Base-by-base conservation (phyloP, 345 rosid genomes). In the Salix brachista region DNA sequence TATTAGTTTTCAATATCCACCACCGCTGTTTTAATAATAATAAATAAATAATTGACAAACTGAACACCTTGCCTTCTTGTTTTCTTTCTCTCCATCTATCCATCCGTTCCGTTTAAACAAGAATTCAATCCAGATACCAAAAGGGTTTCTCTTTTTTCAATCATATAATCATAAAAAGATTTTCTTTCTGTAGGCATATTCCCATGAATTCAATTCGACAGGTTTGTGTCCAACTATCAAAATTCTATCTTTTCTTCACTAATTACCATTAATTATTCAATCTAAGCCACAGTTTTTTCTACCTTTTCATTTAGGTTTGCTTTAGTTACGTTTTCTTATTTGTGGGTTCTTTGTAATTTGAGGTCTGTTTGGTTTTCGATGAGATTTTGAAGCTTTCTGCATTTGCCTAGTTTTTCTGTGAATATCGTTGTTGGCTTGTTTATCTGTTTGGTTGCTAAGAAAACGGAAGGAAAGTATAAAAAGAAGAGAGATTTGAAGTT, bases 191-290 rank as follows among this genome's bases (percentile, higher is more conserved):
- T 17, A 17, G 25, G 62, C 65, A 13, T 9, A 9, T 4, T 23
- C 75, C 72, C 72, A 72, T 72, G 74, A 73, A 30, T 79, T 79
- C 70, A 58, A 28, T 8, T 78, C 19, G 37, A 16, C 52, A 69
- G 74, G 78, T 79, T 46, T 44, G 77, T 69, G n/a, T 65, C 3
- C 16, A 28, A 1, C 28, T 58, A 23, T 58, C 65, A 26, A 26
- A 23, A 37, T 19, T 67, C 25, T 36, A 25, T 69, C 6, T 41
- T 69, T n/a, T 76, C 25, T 10, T 52, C 42, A 23, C 10, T 11
- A 48, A 4, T 34, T 68, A 8, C 4, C 17, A 48, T 12, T 23
- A 60, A 61, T 77, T 64, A 4, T 62, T 77, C 5, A n/a, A 21
- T 62, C 62, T 13, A 42, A 42, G 58, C 62, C 65, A 34, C 71